A percentile compares a stretch with the other conserved stretches of the same genome.
Evolutionary conservation across 495 filamentous ascomycete species (phyloP).

Genomic region (Penicillium cinerascens): DNA sequence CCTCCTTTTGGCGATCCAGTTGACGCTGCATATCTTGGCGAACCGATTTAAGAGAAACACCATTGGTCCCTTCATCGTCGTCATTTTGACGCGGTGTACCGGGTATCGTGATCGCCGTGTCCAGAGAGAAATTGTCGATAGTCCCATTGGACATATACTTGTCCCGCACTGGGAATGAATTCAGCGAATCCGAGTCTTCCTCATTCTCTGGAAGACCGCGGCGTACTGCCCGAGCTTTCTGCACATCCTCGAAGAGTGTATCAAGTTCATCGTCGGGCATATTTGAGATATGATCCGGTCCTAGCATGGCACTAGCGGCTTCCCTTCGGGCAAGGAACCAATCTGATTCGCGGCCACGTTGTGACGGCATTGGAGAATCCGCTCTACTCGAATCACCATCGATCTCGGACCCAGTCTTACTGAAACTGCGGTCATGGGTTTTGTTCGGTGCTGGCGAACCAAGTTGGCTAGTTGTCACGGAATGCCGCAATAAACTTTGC

Average conservation of each 20-base stretch:
- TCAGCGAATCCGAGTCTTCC: constrained; percentile 84
- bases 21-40: constrained; percentile 86
- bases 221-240: constrained; percentile 77
- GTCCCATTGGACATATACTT: constrained; percentile 97
- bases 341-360: constrained; percentile 74
- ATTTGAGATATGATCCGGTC: constrained; percentile 83
- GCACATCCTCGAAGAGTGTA: constrained; percentile 91
- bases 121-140: constrained; percentile 92
- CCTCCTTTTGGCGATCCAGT: constrained; percentile 77
- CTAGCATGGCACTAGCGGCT: constrained; percentile 84
- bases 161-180: constrained; percentile 83
- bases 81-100: constrained; percentile 75
- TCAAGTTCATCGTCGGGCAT: constrained; percentile 94
- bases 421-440: constrained; percentile 73
- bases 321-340: constrained; percentile 95
- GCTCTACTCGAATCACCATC: constrained; percentile 69
- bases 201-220: constrained; percentile 70
- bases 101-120: constrained; percentile 90
- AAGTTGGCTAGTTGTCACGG: constrained; percentile 77
- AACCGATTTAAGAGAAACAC: constrained; percentile 64
- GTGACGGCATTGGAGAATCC: constrained; percentile 72
- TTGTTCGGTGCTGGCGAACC: constrained; percentile 65
- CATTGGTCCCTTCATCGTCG: constrained; percentile 58
- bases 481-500: constrained; percentile 83
- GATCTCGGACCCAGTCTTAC: constrained; percentile 67